Evolutionary conservation across 2,329 filamentous ascomycete species (phyloP).

Genomic region (Lithohypha guttulata): DNA sequence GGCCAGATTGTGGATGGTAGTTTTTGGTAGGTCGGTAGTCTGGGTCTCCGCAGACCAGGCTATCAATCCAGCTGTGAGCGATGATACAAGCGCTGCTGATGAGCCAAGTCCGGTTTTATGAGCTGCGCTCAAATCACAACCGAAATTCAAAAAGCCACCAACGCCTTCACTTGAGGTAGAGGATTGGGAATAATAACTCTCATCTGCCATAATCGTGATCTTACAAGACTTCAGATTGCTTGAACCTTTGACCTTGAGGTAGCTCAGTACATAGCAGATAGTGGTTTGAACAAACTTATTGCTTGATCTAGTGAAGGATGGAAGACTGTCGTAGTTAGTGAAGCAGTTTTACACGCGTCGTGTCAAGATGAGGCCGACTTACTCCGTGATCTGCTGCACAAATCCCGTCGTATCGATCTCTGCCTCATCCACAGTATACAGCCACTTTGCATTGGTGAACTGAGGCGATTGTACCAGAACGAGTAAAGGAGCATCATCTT

Average conservation of each 20-base stretch:
- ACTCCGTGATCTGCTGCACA: constrained; percentile 48
- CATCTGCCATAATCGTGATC: constrained; percentile 84
- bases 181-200: constrained; percentile 86
- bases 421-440: constrained; percentile 54
- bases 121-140: constrained; percentile 61
- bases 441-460: constrained; percentile 78
- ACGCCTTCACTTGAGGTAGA: constrained; percentile 23
- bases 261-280: constrained; percentile 75
- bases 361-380: no score
- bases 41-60: constrained; percentile 36
- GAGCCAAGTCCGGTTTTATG: constrained; percentile 96
- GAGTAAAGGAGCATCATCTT: constrained; percentile 2
- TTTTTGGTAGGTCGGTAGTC: constrained; percentile 6
- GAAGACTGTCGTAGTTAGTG: constrained; percentile 1
- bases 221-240: constrained; percentile 54
- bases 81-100: constrained; percentile 84
- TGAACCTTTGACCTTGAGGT: constrained; percentile 47
- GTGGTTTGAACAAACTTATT: constrained; percentile 93
- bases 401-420: neutral
- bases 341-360: no score
- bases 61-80: constrained; percentile 67
- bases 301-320: constrained; percentile 21
- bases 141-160: constrained; percentile 60
- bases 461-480: constrained; percentile 87
- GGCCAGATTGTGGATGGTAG: constrained; percentile 72